Evolutionary conservation across 169 alveolate genomes (phyloP).

Genomic region (Cryptosporidium viatorum): DNA sequence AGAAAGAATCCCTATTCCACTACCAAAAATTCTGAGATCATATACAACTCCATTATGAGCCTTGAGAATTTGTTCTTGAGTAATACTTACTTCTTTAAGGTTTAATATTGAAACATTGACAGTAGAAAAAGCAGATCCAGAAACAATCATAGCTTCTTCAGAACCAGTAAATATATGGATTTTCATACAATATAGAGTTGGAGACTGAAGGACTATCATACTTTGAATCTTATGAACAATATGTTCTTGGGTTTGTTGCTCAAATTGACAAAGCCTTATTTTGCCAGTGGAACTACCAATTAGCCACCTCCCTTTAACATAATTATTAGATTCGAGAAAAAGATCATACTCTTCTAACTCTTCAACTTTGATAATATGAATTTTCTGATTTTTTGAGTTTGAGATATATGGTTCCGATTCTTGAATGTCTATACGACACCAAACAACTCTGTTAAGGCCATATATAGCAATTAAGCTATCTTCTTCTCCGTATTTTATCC

Average conservation of each 20-base stretch:
- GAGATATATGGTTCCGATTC: not conserved
- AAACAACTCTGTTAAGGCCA: constrained; percentile 23
- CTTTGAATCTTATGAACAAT: not conserved
- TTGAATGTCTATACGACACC: constrained; percentile 22
- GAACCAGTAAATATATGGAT: not conserved
- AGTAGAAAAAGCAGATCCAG: constrained; percentile 60
- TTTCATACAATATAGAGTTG: constrained; percentile 54
- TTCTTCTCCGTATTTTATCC: not conserved
- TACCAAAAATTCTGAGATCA: not conserved
- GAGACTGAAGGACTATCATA: not conserved
- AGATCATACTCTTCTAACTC: constrained; percentile 11
- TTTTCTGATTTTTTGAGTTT: not conserved
- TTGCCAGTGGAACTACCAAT: constrained; percentile 47
- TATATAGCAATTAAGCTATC: not conserved
- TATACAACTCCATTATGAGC: constrained; percentile 66
- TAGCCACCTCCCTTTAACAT: constrained; percentile 33
- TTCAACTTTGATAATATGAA: not conserved
- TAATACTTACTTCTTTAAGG: not conserved
- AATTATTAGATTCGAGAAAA: constrained; percentile 39
- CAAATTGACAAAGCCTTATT: constrained; percentile 18
- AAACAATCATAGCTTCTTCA: constrained; percentile 17
- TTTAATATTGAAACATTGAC: constrained; percentile 15
- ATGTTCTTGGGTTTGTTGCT: not conserved
- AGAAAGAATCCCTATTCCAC: constrained; percentile 10
- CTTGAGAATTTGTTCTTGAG: constrained; percentile 5